Conservation (phyloP, 1,284 basidiomycete genomes). For the Sanghuangporus weigelae region DNA sequence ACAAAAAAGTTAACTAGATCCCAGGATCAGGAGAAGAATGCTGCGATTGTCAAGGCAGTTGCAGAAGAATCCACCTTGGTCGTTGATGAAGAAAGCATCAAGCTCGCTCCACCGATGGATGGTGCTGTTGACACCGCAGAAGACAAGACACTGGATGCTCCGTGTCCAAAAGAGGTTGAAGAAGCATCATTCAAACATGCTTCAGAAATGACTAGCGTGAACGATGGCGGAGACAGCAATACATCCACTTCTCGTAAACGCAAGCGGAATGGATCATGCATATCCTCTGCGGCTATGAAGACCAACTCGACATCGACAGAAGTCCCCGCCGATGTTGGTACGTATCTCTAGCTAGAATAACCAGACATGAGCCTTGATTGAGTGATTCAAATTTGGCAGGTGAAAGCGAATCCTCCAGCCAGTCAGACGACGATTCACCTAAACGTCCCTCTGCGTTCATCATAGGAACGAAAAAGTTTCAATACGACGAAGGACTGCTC, state of each 20-base stretch:
- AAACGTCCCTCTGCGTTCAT: constrained; percentile 33
- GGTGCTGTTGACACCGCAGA: constrained; percentile 18
- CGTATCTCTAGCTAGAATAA: not conserved
- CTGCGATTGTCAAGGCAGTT: not conserved
- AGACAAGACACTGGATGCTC: not conserved
- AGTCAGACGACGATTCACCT: constrained; percentile 9
- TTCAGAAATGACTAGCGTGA: not conserved
- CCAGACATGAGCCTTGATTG: not conserved
- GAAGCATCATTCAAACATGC: not conserved
- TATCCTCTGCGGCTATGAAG: not conserved
- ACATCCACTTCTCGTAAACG: not conserved
- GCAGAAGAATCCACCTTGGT: constrained; percentile 21
- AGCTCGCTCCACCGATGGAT: constrained; percentile 28
- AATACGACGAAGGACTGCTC: constrained; percentile 51
- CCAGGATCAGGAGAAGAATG: not conserved
- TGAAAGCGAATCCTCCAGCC: not conserved
- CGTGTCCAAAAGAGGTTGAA: not conserved
- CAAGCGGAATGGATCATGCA: not conserved
- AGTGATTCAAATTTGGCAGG: not conserved
- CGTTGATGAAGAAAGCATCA: constrained; percentile 25
- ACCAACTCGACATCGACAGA: not conserved
- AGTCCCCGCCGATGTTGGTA: not conserved
- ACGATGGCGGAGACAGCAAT: not conserved
- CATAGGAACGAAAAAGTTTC: constrained; percentile 64
- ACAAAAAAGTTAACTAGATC: not conserved